phyloP scores from a whole-genome alignment of 495 filamentous ascomycete genomes.

The Podospora pseudocomata region DNA sequence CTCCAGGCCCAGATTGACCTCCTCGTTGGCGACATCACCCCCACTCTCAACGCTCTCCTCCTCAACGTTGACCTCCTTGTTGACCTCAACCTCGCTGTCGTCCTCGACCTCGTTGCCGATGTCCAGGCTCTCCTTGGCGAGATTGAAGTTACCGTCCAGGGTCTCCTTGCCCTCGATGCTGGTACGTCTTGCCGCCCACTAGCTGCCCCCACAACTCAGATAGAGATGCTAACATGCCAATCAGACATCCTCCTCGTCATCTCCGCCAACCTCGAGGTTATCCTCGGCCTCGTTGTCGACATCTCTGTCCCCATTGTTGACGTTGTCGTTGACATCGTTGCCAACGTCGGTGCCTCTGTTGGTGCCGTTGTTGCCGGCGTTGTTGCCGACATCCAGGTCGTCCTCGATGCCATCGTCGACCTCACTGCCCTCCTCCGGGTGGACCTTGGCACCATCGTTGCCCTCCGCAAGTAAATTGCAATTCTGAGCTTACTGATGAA shows the following conservation, averaged over 20 bases:
- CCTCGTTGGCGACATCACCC: conserved; percentile 5
- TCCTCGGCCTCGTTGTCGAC: conserved; percentile 7
- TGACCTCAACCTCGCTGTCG: conserved; percentile 7
- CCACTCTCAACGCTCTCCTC: conserved; percentile 8
- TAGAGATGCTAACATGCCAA: not conserved
- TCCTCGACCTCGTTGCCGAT: conserved; percentile 15
- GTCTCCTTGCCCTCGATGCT: conserved; percentile 7
- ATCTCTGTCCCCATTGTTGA: conserved; percentile 4
- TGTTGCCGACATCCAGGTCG: not conserved
- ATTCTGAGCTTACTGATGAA: not conserved
- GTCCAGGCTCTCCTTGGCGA: conserved; percentile 12
- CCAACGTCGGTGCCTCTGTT: conserved; percentile 29
- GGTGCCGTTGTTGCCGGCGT: conserved; percentile 15
- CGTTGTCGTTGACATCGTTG: conserved; percentile 18
- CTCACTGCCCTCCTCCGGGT: not conserved
- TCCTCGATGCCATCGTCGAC: conserved; percentile 6
- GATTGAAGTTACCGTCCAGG: conserved; percentile 12
- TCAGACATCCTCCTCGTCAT: conserved; percentile 13
- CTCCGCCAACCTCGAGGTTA: conserved; percentile 5
- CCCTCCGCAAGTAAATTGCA: not conserved
- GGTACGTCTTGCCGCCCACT: not conserved
- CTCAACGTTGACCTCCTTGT: conserved; percentile 12
- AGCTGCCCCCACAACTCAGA: too few species aligned
- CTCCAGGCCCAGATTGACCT: conserved; percentile 16
- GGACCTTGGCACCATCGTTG: not conserved